Conservation (phyloP, 495 filamentous ascomycete genomes). For the Podospora tetraspora region DNA sequence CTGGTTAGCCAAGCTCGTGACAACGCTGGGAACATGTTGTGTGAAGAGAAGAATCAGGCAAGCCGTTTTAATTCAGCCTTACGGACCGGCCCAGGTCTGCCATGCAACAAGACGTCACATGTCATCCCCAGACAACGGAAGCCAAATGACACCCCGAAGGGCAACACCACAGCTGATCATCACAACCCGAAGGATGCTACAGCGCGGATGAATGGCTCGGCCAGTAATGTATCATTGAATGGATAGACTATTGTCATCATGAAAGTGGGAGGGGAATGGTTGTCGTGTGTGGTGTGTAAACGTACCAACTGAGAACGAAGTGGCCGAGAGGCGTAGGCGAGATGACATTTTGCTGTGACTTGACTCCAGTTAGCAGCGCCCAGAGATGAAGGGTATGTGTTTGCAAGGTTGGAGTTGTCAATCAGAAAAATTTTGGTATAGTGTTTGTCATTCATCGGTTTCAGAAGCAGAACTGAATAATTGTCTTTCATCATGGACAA, state of each 20-base stretch:
- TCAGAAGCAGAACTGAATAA: conserved; percentile 96
- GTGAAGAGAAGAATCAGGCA: conserved; percentile 30
- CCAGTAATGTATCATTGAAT: conserved; percentile 81
- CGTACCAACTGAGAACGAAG: background rate
- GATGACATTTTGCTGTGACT: background rate
- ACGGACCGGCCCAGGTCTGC: conserved; percentile 35
- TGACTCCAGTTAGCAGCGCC: conserved; percentile 18
- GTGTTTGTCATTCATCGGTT: conserved; percentile 68
- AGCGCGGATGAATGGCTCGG: conserved; percentile 79
- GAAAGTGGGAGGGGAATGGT: conserved; percentile 18
- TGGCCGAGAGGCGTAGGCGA: background rate
- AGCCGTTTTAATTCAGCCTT: conserved; percentile 50
- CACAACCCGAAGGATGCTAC: conserved; percentile 51
- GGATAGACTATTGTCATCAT: conserved; percentile 99
- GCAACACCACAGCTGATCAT: conserved; percentile 91
- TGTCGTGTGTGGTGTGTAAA: background rate
- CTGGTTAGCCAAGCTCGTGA: conserved; percentile 5
- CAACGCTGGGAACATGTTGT: background rate
- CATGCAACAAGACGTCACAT: conserved; percentile 42
- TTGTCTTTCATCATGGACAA: conserved; percentile 68
- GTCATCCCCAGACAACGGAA: conserved; percentile 36
- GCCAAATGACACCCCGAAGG: conserved; percentile 42
- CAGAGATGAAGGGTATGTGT: conserved; percentile 7
- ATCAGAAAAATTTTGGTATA: conserved; percentile 69
- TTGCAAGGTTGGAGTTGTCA: background rate